Evolutionary conservation across 176 grass and related monocot species (phyloP).

Genomic region (Miscanthus lutarioriparius): DNA sequence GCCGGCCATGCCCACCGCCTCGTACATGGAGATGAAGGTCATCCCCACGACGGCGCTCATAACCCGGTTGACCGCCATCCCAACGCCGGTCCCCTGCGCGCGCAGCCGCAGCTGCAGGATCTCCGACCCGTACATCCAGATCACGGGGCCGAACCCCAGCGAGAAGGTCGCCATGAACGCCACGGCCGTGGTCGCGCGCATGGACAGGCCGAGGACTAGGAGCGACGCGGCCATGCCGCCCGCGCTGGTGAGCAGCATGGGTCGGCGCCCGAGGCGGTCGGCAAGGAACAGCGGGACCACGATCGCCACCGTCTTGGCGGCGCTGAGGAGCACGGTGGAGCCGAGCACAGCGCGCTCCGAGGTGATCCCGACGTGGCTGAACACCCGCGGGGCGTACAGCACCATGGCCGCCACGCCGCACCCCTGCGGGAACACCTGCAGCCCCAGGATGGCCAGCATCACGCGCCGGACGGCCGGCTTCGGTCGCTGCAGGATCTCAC

Average conservation of each 20-base stretch:
- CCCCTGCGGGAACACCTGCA: conserved; percentile 77
- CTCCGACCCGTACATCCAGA: conserved; percentile 61
- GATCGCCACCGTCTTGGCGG: conserved; percentile 48
- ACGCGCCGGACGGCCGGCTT: conserved; percentile 45
- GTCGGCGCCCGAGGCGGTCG: conserved; percentile 59
- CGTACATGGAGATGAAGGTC: conserved; percentile 60
- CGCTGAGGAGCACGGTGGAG: conserved; percentile 51
- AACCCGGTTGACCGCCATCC: conserved; percentile 55
- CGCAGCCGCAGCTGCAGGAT: conserved; percentile 61
- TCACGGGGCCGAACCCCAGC: conserved; percentile 56
- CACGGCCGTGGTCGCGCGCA: not conserved
- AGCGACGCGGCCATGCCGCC: conserved; percentile 57
- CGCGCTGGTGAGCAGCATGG: conserved; percentile 60
- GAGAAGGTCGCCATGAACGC: conserved; percentile 60
- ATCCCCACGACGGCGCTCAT: conserved; percentile 56
- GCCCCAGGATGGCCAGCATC: conserved; percentile 46
- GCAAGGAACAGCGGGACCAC: conserved; percentile 53
- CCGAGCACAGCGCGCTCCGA: conserved; percentile 32
- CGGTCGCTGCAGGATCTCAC: conserved; percentile 42
- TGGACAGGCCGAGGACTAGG: conserved; percentile 11
- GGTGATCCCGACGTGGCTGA: conserved; percentile 50
- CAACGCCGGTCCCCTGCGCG: conserved; percentile 47
- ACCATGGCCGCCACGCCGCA: conserved; percentile 60
- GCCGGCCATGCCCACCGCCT: conserved; percentile 46
- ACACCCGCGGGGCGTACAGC: conserved; percentile 64